These are phyloP conservation scores for Phytophthora gonapodyides DNA, from an alignment of 352 stramenopile species.

Conservation along the genomic window DNA sequence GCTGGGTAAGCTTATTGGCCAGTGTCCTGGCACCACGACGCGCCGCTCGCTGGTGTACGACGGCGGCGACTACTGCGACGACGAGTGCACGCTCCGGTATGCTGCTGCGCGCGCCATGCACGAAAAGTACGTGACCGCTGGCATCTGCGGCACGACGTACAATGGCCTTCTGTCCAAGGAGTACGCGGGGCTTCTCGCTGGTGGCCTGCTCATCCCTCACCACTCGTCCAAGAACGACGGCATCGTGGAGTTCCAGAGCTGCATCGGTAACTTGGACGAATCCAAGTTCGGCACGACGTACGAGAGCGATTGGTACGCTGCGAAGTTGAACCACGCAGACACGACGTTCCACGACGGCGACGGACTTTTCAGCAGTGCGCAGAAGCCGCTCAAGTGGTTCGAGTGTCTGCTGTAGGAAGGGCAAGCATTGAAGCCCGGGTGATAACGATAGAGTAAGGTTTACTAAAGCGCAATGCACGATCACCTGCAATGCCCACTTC, in stretches of 20 bases:
- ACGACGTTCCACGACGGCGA: conserved; percentile 66
- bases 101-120: conserved; percentile 37
- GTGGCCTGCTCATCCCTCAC: conserved; percentile 44
- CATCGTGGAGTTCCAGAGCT: conserved; percentile 68
- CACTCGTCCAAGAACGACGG: conserved; percentile 59
- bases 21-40: conserved; percentile 44
- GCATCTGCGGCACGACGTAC: conserved; percentile 48
- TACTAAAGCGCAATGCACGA: conserved; percentile 8
- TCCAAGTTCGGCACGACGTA: conserved; percentile 43
- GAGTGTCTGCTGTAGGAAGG: conserved; percentile 45
- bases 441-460: conserved; percentile 5
- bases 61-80: conserved; percentile 36
- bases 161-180: conserved; percentile 47
- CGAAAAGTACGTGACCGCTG: conserved; percentile 39
- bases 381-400: conserved; percentile 72
- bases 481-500: not conserved
- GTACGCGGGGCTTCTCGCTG: conserved; percentile 34
- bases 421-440: not conserved
- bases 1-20: conserved; percentile 39
- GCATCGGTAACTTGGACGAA: conserved; percentile 39
- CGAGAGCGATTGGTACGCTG: conserved; percentile 51
- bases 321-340: conserved; percentile 64
- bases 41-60: conserved; percentile 45
- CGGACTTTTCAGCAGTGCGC: conserved; percentile 43
- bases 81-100: conserved; percentile 35